These are phyloP conservation scores for Nymphaea thermarum DNA, from an alignment of 164 flowering plant species.

Conservation along the genomic window DNA sequence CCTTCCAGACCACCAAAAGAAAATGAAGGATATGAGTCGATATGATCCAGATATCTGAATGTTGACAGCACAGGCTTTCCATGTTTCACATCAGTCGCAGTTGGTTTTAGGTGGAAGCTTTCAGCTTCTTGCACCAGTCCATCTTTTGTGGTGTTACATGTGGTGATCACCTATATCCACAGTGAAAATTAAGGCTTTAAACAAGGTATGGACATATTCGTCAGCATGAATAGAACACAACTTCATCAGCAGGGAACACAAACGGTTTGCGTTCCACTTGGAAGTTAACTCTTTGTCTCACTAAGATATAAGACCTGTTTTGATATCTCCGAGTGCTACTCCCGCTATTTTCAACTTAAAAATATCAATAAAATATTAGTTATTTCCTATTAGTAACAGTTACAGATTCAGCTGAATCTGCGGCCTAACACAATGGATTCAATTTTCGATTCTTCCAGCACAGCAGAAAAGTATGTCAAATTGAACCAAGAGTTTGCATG, in stretches of 20 bases:
- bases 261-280: neutral
- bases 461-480: no score
- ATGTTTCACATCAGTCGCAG: neutral
- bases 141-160: constrained; percentile 91
- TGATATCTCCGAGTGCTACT: no score
- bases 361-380: no score
- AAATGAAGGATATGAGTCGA: constrained; percentile 83
- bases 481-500: no score
- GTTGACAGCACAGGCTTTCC: constrained; percentile 8
- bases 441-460: no score
- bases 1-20: constrained; percentile 93
- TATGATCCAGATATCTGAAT: constrained; percentile 62
- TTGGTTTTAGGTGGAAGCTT: constrained; percentile 43
- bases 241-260: neutral
- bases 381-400: no score
- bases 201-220: neutral
- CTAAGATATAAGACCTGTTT: no score
- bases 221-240: neutral
- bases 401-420: no score
- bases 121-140: constrained; percentile 86
- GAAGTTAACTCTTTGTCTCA: no score
- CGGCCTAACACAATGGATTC: no score
- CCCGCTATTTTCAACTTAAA: no score
- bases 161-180: constrained; percentile 61
- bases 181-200: neutral